These are phyloP conservation scores for Lodderomyces metapsilosis DNA, from an alignment of 1,139 yeast genomes.

Conservation along the genomic window DNA sequence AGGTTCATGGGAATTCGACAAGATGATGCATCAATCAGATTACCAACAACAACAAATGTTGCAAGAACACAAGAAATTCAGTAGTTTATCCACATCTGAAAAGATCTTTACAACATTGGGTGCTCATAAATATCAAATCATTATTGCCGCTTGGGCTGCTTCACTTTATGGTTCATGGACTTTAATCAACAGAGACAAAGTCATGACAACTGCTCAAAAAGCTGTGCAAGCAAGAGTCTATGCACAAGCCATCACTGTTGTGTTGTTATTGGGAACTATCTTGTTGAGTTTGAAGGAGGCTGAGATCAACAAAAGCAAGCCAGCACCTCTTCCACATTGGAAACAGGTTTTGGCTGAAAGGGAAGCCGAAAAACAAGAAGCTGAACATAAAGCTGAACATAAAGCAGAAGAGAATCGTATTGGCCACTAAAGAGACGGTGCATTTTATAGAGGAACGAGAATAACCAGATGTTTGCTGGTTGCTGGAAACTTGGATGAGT, in stretches of 20 bases:
- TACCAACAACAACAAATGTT: slow-evolving; percentile 32
- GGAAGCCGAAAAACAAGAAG: slow-evolving; percentile 22
- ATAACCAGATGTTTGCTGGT: too few relatives aligned
- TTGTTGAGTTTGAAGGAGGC: slow-evolving; percentile 64
- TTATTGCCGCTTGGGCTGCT: slow-evolving; percentile 82
- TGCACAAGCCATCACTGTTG: slow-evolving; percentile 80
- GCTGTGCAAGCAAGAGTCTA: slow-evolving; percentile 93
- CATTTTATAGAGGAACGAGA: slow-evolving; percentile 3
- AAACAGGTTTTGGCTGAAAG: slow-evolving; percentile 26
- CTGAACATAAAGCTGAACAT: slow-evolving; percentile 1
- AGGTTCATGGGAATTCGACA: slow-evolving; percentile 49
- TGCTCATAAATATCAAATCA: slow-evolving; percentile 70
- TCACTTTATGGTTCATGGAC: slow-evolving; percentile 85
- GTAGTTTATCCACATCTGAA: slow-evolving; percentile 40
- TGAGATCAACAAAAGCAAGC: slow-evolving; percentile 38
- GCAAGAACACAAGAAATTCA: slow-evolving; percentile 54
- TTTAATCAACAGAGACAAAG: slow-evolving; percentile 69
- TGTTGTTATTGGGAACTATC: slow-evolving; percentile 61
- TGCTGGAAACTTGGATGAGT: not conserved
- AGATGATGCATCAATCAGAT: slow-evolving; percentile 36
- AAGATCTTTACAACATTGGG: slow-evolving; percentile 46
- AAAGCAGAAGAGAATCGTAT: not conserved
- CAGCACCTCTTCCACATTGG: slow-evolving; percentile 44
- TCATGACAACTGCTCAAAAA: slow-evolving; percentile 79
- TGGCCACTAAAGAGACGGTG: not conserved